Conservation (phyloP, 306 rosid genomes). For the Fagus sylvatica region DNA sequence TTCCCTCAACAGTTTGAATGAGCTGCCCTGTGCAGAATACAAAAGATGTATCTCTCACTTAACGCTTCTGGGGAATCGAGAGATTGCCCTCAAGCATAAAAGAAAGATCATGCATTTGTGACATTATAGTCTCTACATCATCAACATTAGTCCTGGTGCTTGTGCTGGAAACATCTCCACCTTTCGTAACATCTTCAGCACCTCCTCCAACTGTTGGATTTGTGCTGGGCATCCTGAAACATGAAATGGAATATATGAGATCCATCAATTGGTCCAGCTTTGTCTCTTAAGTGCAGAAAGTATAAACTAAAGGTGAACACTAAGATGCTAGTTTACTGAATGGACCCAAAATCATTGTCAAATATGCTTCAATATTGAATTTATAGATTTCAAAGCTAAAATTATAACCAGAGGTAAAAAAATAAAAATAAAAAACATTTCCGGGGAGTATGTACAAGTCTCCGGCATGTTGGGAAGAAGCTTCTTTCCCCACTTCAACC, state of each 20-base stretch:
- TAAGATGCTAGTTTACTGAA: conserved; percentile 15
- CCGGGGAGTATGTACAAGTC: neutral
- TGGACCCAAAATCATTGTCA: neutral
- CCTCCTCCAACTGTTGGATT: conserved; percentile 30
- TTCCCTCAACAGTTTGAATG: neutral
- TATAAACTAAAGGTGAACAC: conserved; percentile 14
- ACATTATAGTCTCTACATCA: conserved; percentile 54
- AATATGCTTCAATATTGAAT: neutral
- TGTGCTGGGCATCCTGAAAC: conserved; percentile 49
- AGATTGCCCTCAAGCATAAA: conserved; percentile 82
- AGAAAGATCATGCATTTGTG: conserved; percentile 89
- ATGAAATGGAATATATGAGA: conserved; percentile 29
- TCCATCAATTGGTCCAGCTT: neutral
- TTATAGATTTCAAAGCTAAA: neutral
- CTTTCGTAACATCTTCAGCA: conserved; percentile 11
- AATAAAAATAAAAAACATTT: neutral
- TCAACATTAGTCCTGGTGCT: conserved; percentile 42
- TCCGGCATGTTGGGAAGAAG: neutral
- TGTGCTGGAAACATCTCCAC: conserved; percentile 34
- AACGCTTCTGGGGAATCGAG: conserved; percentile 61
- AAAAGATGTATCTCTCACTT: neutral
- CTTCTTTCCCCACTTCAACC: neutral
- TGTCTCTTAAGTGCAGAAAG: conserved; percentile 14
- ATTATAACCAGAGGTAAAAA: neutral
- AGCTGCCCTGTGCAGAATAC: neutral